Evolutionary conservation across 2,329 filamentous ascomycete genomes (phyloP).

Genomic region (Talaromyces sp.): DNA sequence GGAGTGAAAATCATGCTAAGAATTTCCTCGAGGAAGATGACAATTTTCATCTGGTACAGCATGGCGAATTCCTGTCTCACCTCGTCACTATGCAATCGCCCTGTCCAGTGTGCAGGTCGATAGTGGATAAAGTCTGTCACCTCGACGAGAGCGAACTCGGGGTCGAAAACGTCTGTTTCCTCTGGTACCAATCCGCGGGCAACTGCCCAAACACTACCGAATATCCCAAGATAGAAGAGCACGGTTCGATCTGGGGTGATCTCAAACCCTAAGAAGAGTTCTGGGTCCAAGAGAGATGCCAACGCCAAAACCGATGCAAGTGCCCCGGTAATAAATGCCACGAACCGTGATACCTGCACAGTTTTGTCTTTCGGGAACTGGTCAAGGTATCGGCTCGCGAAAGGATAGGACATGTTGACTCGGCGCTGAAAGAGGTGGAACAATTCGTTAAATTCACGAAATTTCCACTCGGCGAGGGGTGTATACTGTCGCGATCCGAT

Average conservation of each 20-base stretch:
- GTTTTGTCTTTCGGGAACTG: constrained; percentile 96
- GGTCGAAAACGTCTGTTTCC: constrained; percentile 85
- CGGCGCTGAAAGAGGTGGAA: constrained; percentile 86
- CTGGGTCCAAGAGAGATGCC: constrained; percentile 80
- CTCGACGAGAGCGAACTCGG: constrained; percentile 79
- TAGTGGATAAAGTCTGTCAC: constrained; percentile 94
- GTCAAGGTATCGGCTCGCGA: constrained; percentile 84
- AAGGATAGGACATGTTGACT: constrained; percentile 90
- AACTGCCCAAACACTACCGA: constrained; percentile 77
- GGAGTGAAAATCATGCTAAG: constrained; percentile 89
- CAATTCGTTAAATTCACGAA: constrained; percentile 95
- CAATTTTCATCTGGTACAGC: constrained; percentile 85
- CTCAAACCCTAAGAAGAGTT: constrained; percentile 87
- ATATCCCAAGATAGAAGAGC: constrained; percentile 81
- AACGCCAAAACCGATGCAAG: constrained; percentile 79
- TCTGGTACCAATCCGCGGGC: constrained; percentile 80
- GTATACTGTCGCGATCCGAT: constrained; percentile 89
- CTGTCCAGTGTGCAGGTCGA: constrained; percentile 81
- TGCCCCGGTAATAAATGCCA: constrained; percentile 82
- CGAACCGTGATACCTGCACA: constrained; percentile 74
- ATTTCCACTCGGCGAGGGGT: constrained; percentile 93
- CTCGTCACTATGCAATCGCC: constrained; percentile 86
- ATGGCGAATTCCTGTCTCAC: constrained; percentile 85
- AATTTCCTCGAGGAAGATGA: constrained; percentile 90
- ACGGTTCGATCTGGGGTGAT: constrained; percentile 83